Evolutionary conservation across 257 asterid genomes (phyloP), one percentile per base, ranked within the genome.

Genomic region (Penstemon eatonii): DNA sequence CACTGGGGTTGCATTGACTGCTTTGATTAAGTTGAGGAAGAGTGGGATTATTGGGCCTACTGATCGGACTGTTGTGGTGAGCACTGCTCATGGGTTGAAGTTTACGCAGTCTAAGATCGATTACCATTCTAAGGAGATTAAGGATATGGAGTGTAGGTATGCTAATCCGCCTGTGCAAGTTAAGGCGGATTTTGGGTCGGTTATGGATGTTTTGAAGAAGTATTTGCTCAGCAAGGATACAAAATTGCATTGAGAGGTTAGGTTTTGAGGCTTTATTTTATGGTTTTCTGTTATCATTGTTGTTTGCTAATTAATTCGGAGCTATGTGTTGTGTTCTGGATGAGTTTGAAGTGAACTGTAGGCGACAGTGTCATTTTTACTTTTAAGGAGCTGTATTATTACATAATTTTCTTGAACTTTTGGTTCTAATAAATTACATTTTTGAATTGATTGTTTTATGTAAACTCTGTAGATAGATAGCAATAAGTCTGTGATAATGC

Each of bases 81-180:
- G 92, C 58, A 86, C 89, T 3, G 89, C 92, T 38, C 87, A 86
- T 44, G 92, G 92, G 4, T 65, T 79, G 79, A 86, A 83, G 61
- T 86, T 86, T 33, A 77, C 84, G 36, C 85, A 83, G 76, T 73
- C 87, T 19, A 86, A 86, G 81, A 79, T 83, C 4, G 89, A 77
- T 36, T 86, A 83, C 44, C 89, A 83, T 61, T 81, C 89, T 6
- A 50, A 55, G 37, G 52, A 39, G 71, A 83, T 86, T 8, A 45
- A 59, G 63, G 81, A 55, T 56, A 77, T 83, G 87, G 81, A 6
- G 36, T 85, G 84, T 57, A 12, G 67, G 60, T 58, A 63, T 41
- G 75, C 81, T 2, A 85, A 83, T 79, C 79, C 82, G 7, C 89
- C 92, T 12, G 80, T 77, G 62, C 54, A 63, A 1, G 92, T 86